phyloP scores from a whole-genome alignment of 768 basidiomycete species.

The Pulveroboletus sp. region DNA sequence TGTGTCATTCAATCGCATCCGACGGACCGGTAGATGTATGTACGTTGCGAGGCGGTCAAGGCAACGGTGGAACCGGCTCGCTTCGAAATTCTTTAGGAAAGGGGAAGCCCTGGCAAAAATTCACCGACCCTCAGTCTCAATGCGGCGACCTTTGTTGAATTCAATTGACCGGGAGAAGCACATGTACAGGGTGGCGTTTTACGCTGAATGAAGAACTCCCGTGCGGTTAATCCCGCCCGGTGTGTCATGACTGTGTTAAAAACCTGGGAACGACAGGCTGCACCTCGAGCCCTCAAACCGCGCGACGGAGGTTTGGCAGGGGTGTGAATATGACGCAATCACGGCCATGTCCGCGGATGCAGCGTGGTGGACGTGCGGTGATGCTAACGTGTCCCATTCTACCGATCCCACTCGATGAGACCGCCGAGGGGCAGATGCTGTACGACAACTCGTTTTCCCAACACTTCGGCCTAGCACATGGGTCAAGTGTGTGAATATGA shows the following conservation, averaged over 20 bases:
- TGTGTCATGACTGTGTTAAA: background rate
- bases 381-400: background rate
- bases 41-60: conserved; percentile 15
- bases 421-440: conserved; percentile 91
- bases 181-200: conserved; percentile 1
- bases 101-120: background rate
- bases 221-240: conserved; percentile 1
- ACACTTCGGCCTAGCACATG: conserved; percentile 70
- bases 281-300: conserved; percentile 1
- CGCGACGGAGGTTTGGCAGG: conserved; percentile 4
- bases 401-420: conserved; percentile 62
- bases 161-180: background rate
- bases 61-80: conserved; percentile 4
- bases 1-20: background rate
- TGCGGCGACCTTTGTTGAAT: background rate
- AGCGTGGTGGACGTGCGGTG: conserved; percentile 1
- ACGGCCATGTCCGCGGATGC: conserved; percentile 19
- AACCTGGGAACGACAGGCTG: conserved; percentile 11
- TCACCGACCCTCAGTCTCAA: background rate
- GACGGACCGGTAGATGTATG: conserved; percentile 4
- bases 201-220: background rate
- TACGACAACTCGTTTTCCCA: conserved; percentile 93
- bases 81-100: background rate
- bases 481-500: conserved; percentile 7
- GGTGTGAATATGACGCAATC: conserved; percentile 13